Evolutionary conservation across 179 eudicot species (phyloP).

Genomic region (Patellifolia procumbens): DNA sequence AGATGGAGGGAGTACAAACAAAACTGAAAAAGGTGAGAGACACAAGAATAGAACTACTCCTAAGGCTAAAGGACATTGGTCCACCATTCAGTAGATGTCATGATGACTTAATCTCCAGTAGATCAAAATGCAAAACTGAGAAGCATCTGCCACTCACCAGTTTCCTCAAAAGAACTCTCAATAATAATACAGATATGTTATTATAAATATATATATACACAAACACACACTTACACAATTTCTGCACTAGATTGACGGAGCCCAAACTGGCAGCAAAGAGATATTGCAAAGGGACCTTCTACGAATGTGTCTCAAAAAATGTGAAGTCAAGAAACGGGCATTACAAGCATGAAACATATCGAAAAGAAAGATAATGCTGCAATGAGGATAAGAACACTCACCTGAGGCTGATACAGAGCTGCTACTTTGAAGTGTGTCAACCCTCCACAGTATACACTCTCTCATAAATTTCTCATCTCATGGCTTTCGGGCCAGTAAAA

Average conservation of each 20-base stretch:
- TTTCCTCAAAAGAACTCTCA: too few relatives aligned
- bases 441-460: background rate
- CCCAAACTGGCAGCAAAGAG: background rate
- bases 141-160: background rate
- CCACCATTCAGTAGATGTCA: background rate
- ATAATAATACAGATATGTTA: too few relatives aligned
- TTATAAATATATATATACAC: too few relatives aligned
- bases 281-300: background rate
- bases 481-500: background rate
- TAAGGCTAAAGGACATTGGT: background rate
- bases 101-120: background rate
- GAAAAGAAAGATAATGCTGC: background rate
- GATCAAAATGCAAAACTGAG: background rate
- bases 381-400: background rate
- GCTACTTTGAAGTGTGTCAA: background rate
- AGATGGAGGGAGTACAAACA: background rate
- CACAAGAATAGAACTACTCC: background rate
- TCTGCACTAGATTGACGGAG: background rate
- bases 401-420: background rate
- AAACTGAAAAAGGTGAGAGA: background rate
- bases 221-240: background rate
- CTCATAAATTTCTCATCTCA: background rate
- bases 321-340: background rate
- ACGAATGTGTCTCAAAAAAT: background rate
- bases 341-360: background rate